These are phyloP conservation scores for Holtermannia corniformis DNA, from an alignment of 768 basidiomycete genomes.

Conservation along the genomic window DNA sequence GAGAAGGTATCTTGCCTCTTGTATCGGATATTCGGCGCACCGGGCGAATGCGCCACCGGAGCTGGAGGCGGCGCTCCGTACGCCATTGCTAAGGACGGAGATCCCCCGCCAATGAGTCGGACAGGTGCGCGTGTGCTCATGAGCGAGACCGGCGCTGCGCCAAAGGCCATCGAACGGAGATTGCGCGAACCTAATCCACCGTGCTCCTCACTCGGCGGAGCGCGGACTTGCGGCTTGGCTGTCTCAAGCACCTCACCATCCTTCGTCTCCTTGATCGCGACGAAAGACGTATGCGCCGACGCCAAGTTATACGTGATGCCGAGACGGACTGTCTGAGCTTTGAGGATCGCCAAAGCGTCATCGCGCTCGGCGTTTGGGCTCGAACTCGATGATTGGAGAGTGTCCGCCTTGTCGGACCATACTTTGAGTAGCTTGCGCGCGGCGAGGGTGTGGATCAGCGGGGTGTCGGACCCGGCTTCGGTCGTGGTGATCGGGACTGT, in stretches of 20 bases:
- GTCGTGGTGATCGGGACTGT: background rate
- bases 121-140: background rate
- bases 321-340: constrained; percentile 48
- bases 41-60: background rate
- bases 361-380: constrained; percentile 38
- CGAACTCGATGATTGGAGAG: constrained; percentile 6
- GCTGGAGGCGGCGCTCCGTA: background rate
- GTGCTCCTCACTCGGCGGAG: background rate
- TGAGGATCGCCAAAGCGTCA: constrained; percentile 42
- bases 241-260: background rate
- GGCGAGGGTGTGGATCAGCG: constrained; percentile 49
- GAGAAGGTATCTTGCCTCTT: no score
- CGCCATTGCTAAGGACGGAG: background rate
- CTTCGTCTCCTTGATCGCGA: constrained; percentile 46
- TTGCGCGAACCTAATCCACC: no score
- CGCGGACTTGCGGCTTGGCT: background rate
- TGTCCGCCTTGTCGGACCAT: constrained; percentile 40
- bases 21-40: no score
- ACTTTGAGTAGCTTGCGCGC: constrained; percentile 53
- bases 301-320: constrained; percentile 51
- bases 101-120: background rate
- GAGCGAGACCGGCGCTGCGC: no score
- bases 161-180: no score
- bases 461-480: background rate
- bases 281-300: constrained; percentile 51